These are phyloP conservation scores for Arbutus unedo DNA, from an alignment of 148 eudicot species.

Conservation along the genomic window DNA sequence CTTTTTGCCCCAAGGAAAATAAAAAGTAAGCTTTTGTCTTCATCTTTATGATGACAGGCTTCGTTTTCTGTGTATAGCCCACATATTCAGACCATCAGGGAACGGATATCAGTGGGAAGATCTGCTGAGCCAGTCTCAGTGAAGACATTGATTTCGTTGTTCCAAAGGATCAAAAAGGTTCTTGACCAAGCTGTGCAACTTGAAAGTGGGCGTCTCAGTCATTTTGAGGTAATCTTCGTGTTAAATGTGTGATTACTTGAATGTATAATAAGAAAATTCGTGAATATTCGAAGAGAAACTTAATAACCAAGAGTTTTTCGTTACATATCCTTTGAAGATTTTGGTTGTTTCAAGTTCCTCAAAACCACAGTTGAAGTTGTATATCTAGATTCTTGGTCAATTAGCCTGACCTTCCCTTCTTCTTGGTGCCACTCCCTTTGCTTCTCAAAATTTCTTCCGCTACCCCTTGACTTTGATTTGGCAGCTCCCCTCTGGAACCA, in stretches of 20 bases:
- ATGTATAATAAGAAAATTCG: neutral
- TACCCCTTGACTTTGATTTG: neutral
- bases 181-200: conserved; percentile 64
- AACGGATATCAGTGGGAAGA: conserved; percentile 74
- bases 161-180: conserved; percentile 44
- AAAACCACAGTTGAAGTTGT: neutral
- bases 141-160: conserved; percentile 41
- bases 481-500: neutral
- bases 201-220: conserved; percentile 70
- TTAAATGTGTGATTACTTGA: neutral
- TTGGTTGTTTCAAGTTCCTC: neutral
- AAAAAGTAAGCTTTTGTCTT: neutral
- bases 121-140: conserved; percentile 62
- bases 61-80: conserved; percentile 64
- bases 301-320: neutral
- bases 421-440: neutral
- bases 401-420: neutral
- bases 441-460: neutral
- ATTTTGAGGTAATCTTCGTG: conserved; percentile 75
- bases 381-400: neutral
- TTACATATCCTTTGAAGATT: neutral
- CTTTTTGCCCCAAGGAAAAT: neutral
- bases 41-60: conserved; percentile 16
- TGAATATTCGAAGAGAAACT: neutral
- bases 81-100: conserved; percentile 80